Conservation (phyloP, 305 asterid genomes). For the Fraxinus dipetala region DNA sequence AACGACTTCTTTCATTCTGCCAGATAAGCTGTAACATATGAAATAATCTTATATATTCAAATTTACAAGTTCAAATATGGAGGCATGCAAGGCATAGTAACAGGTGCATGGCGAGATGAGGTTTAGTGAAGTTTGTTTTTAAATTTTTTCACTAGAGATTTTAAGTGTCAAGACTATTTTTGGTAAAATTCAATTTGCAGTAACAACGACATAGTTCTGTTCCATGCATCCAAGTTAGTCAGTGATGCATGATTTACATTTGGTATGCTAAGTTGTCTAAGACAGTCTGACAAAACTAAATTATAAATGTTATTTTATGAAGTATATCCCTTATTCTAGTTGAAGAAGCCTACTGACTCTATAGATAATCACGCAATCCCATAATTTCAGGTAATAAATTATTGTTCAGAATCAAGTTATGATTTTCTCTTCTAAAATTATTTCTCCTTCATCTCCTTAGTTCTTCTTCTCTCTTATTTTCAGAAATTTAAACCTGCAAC, state of each 20-base stretch:
- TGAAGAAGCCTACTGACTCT: not conserved
- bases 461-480: not conserved
- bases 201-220: not conserved
- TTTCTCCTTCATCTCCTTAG: not conserved
- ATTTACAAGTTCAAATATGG: not conserved
- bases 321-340: not conserved
- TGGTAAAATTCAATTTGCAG: not conserved
- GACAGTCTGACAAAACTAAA: not conserved
- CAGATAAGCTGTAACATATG: slow-evolving; percentile 28
- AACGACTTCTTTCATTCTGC: slow-evolving; percentile 54
- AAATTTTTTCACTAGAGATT: not conserved
- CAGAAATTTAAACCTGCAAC: not conserved
- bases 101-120: not conserved
- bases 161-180: not conserved
- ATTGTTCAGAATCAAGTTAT: not conserved
- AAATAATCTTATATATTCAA: not conserved
- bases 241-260: not conserved
- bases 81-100: not conserved
- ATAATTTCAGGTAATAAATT: not conserved
- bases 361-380: not conserved
- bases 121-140: not conserved
- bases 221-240: not conserved
- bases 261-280: not conserved
- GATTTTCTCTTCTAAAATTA: not conserved
- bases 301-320: not conserved